phyloP scores from a whole-genome alignment of 169 alveolate genomes.

The Plasmodium sp. region DNA sequence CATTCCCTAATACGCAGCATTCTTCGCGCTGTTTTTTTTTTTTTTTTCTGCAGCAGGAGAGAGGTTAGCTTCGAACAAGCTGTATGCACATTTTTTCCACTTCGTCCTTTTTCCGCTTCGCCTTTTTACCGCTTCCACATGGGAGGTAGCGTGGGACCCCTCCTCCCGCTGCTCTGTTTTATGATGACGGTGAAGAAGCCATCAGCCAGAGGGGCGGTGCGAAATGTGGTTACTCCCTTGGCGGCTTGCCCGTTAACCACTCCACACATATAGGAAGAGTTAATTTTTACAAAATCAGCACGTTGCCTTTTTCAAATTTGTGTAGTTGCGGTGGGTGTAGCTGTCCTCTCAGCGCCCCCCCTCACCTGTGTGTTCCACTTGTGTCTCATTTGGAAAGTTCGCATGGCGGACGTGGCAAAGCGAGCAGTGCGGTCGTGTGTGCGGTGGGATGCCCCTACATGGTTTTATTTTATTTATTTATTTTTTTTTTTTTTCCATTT shows the following conservation, averaged over 20 bases:
- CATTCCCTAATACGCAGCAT: neutral
- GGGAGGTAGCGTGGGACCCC: neutral
- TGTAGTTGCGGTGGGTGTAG: neutral
- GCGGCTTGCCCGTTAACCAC: neutral
- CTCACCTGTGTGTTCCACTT: neutral
- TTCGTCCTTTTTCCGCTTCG: neutral
- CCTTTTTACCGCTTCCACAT: neutral
- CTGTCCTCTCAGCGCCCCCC: neutral
- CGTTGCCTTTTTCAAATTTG: neutral
- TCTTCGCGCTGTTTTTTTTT: neutral
- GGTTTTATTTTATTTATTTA: too few relatives aligned
- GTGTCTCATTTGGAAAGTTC: neutral
- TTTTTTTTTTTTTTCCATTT: too few relatives aligned
- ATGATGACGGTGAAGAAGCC: neutral
- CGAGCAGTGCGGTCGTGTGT: neutral
- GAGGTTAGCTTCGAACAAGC: neutral
- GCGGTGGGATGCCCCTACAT: neutral
- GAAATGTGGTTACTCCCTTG: neutral
- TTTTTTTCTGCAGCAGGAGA: too few relatives aligned
- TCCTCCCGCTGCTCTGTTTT: neutral
- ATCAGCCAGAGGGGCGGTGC: neutral
- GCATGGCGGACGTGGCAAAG: too few relatives aligned
- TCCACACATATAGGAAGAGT: neutral
- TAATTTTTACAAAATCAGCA: too few relatives aligned
- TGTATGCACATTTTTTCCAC: neutral